A percentile compares a stretch with the other conserved stretches of the same genome.
These are phyloP conservation scores for Coprinellus micaceus DNA, from an alignment of 768 basidiomycete species.

Conservation along the genomic window DNA sequence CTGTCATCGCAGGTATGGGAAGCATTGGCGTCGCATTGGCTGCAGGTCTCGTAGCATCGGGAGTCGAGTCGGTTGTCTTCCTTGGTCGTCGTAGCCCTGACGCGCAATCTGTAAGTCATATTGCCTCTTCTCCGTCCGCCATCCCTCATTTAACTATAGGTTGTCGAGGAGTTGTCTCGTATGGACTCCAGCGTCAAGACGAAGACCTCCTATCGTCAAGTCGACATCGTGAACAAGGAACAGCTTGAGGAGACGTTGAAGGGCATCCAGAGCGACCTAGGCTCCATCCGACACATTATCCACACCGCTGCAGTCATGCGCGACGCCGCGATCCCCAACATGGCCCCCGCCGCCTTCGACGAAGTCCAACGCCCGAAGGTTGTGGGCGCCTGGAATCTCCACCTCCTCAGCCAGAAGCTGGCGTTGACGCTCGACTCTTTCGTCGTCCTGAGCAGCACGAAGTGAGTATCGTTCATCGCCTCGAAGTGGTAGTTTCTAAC, in stretches of 20 bases:
- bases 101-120: constrained; percentile 17
- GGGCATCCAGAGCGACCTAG: constrained; percentile 16
- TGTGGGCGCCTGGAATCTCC: constrained; percentile 30
- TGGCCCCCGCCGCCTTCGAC: constrained; percentile 20
- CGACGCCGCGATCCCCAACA: constrained; percentile 22
- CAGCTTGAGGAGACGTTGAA: constrained; percentile 19
- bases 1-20: constrained; percentile 32
- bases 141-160: constrained; percentile 10
- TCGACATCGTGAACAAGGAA: constrained; percentile 22
- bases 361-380: constrained; percentile 26
- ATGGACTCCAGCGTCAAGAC: constrained; percentile 11
- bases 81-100: constrained; percentile 20
- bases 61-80: constrained; percentile 22
- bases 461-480: constrained; percentile 17
- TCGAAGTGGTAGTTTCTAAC: neutral
- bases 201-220: constrained; percentile 22
- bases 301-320: constrained; percentile 26
- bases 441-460: constrained; percentile 28
- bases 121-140: neutral
- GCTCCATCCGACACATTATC: constrained; percentile 25
- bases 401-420: constrained; percentile 24
- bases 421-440: constrained; percentile 26
- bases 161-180: constrained; percentile 15
- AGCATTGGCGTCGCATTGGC: constrained; percentile 27
- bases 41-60: constrained; percentile 20